Evolutionary conservation across 2,329 filamentous ascomycete genomes (phyloP).

Genomic region (Botrytis galanthina): DNA sequence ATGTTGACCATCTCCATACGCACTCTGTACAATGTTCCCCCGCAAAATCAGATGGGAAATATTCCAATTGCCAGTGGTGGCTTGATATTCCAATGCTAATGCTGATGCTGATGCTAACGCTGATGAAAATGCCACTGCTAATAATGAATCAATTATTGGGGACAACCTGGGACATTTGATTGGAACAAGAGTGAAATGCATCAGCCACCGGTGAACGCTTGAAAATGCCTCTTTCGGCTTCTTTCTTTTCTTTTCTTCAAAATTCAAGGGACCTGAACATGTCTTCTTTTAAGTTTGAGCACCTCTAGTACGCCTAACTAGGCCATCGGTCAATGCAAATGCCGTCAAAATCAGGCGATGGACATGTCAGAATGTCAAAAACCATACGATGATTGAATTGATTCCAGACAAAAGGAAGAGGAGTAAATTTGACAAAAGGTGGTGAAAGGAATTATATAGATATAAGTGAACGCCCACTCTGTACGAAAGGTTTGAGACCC

Average conservation of each 20-base stretch:
- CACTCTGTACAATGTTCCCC: not conserved
- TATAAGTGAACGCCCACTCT: not conserved
- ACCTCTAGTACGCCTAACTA: not conserved
- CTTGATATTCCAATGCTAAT: not conserved
- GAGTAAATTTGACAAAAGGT: not conserved
- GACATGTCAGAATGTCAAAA: slow-evolving; percentile 17
- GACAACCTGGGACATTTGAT: not conserved
- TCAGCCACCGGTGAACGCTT: not conserved
- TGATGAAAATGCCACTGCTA: not conserved
- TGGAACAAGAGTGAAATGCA: not conserved
- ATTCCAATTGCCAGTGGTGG: not conserved
- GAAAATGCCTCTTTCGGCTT: not conserved
- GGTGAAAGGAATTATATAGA: not conserved
- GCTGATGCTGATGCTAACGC: no score
- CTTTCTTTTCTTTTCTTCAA: not conserved
- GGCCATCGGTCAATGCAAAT: slow-evolving; percentile 4
- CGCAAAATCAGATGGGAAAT: not conserved
- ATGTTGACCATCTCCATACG: not conserved
- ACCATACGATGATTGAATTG: slow-evolving; percentile 21
- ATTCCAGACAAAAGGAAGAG: not conserved
- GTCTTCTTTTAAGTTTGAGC: not conserved
- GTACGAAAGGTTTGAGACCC: not conserved
- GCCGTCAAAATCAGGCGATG: slow-evolving; percentile 19
- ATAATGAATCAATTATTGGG: not conserved
- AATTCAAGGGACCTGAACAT: not conserved